phyloP scores from a whole-genome alignment of 108 stramenopile genomes.

The Aureococcus anophagefferens region DNA sequence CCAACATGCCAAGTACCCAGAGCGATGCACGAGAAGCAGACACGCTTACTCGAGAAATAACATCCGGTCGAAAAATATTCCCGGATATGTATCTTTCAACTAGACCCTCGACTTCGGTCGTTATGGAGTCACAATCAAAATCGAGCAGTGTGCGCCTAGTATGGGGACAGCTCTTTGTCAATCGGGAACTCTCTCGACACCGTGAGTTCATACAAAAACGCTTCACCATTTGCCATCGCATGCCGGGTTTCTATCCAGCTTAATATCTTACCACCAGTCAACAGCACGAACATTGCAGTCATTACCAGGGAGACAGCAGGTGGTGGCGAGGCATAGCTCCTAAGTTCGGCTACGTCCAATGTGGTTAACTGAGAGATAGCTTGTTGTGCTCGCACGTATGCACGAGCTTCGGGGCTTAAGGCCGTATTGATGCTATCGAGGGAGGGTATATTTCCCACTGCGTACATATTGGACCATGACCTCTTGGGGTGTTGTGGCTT shows the following conservation, averaged over 20 bases:
- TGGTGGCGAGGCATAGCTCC: constrained; percentile 5
- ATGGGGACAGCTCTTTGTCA: no score
- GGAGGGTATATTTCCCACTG: no score
- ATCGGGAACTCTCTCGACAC: no score
- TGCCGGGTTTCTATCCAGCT: constrained; percentile 3
- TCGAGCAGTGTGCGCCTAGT: no score
- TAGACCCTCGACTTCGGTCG: background rate
- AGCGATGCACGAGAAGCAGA: background rate
- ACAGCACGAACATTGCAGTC: background rate
- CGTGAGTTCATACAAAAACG: background rate
- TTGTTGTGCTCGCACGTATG: no score
- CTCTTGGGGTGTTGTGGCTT: no score
- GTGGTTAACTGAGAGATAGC: background rate
- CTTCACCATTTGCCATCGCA: constrained; percentile 5
- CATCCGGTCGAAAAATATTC: constrained; percentile 3
- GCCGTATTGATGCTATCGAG: no score
- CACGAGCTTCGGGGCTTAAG: no score
- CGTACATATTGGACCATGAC: no score
- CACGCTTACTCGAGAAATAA: background rate
- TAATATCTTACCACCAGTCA: background rate
- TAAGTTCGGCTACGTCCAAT: constrained; percentile 5
- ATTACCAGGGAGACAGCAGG: constrained; percentile 7
- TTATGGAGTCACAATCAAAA: background rate
- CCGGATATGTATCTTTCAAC: background rate
- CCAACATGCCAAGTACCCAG: constrained; percentile 12